Conservation (phyloP, 1,284 basidiomycete species). For the Sanghuangporus weigelae region DNA sequence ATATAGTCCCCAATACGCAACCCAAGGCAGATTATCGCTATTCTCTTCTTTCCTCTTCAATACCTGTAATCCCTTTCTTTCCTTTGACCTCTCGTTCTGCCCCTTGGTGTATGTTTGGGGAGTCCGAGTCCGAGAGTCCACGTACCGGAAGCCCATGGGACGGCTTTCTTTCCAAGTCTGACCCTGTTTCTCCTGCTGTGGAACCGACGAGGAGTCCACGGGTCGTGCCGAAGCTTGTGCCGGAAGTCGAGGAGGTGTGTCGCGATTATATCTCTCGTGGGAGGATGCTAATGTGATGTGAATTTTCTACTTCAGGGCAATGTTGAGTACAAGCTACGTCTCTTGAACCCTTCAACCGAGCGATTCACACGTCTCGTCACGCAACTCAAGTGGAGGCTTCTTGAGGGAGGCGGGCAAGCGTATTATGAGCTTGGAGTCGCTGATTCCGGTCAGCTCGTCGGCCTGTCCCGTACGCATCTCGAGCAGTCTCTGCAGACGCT, state of each 20-base stretch:
- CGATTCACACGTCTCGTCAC: slow-evolving; percentile 81
- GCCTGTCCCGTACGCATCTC: slow-evolving; percentile 70
- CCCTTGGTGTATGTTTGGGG: slow-evolving; percentile 60
- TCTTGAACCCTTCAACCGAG: slow-evolving; percentile 61
- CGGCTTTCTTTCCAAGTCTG: slow-evolving; percentile 52
- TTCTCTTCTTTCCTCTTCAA: slow-evolving; percentile 17
- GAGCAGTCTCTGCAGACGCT: slow-evolving; percentile 78
- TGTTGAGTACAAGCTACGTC: slow-evolving; percentile 83
- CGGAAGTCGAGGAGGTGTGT: slow-evolving; percentile 62
- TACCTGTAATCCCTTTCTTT: slow-evolving; percentile 4
- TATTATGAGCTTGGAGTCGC: slow-evolving; percentile 90
- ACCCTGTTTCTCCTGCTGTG: slow-evolving; percentile 29
- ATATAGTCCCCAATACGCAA: slow-evolving; percentile 36
- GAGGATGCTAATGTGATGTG: background rate
- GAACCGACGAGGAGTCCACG: slow-evolving; percentile 16
- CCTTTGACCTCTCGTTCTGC: background rate
- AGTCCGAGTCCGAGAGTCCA: slow-evolving; percentile 71
- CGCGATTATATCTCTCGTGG: background rate
- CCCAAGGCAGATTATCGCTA: slow-evolving; percentile 10
- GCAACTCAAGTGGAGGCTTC: slow-evolving; percentile 91
- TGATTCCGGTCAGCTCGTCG: slow-evolving; percentile 83
- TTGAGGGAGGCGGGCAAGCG: slow-evolving; percentile 87
- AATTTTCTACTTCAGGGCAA: slow-evolving; percentile 48
- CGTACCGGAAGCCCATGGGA: slow-evolving; percentile 79
- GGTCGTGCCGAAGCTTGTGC: slow-evolving; percentile 54